Evolutionary conservation across 1,139 yeast species (phyloP), one percentile per base, ranked within the genome.

Genomic region (Lodderomyces jiufengensis): DNA sequence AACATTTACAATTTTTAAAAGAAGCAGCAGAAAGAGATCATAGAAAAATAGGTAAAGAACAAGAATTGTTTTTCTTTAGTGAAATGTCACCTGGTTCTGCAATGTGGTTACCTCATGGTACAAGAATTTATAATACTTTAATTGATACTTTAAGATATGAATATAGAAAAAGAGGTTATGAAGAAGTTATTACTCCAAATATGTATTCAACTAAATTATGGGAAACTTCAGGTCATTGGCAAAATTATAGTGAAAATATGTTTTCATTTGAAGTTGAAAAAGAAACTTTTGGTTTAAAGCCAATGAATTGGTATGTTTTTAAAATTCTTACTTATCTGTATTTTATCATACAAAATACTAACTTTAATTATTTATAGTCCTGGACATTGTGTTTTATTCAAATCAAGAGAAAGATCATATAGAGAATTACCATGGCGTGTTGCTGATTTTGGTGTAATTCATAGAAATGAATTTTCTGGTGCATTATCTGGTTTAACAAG

Each of bases 271-370:
- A 88, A 36, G 95, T 88, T 43, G 96, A 90, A 66, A 88, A 87
- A 73, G 97, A 88, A 59, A 61, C 66, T 2, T 86, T 71, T 54
- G 97, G 95, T 43, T 76, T 92, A 47, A 92, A 92, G 61, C 97
- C 98, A 49, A 92, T 92, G 98, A 92, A 92, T 69, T 90, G 97
- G n/a, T n/a, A n/a, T n/a, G n/a, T n/a, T n/a, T n/a, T n/a, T n/a
- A n/a, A n/a, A n/a, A n/a, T n/a, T n/a, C n/a, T n/a, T n/a, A n/a
- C n/a, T n/a, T n/a, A n/a, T n/a, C n/a, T n/a, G n/a, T n/a, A n/a
- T n/a, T n/a, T n/a, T n/a, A n/a, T n/a, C n/a, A n/a, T n/a, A n/a
- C n/a, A n/a, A n/a, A n/a, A n/a, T n/a, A n/a, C n/a, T n/a, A n/a
- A n/a, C n/a, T n/a, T n/a, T n/a, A n/a, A n/a, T n/a, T n/a, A n/a